Conservation (phyloP, 169 alveolate species). For the Plasmodium vivax region DNA sequence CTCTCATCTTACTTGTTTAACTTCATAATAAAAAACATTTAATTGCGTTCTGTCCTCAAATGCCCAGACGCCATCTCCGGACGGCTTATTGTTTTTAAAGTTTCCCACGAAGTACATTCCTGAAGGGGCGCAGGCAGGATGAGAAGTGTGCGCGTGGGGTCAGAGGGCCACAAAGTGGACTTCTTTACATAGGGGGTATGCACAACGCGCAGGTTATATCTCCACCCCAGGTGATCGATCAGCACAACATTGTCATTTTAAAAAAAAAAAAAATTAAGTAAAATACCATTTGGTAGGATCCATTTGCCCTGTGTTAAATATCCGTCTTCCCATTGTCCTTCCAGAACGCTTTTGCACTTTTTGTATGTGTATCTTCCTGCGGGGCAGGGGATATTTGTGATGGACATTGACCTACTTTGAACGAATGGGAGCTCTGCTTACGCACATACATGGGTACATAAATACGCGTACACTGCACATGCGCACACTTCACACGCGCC, state of each 20-base stretch:
- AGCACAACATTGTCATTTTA: not conserved
- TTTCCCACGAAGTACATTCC: slow-evolving; percentile 56
- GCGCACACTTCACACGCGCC: not conserved
- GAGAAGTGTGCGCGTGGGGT: too few relatives aligned
- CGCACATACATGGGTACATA: not conserved
- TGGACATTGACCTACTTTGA: not conserved
- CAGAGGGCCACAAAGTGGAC: not conserved
- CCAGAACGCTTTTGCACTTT: slow-evolving; percentile 53
- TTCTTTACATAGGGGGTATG: not conserved
- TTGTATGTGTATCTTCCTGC: slow-evolving; percentile 55
- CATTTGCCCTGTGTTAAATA: slow-evolving; percentile 49
- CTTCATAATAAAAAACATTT: slow-evolving; percentile 45
- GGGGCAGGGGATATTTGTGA: not conserved
- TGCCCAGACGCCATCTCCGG: slow-evolving; percentile 47
- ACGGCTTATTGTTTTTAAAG: slow-evolving; percentile 33
- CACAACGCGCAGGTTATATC: not conserved
- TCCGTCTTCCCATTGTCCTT: slow-evolving; percentile 63
- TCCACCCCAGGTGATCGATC: not conserved
- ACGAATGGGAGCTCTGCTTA: not conserved
- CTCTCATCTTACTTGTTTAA: slow-evolving; percentile 5
- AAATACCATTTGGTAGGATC: slow-evolving; percentile 63
- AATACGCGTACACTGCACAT: not conserved
- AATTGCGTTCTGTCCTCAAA: slow-evolving; percentile 44
- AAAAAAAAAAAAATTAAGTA: not conserved
- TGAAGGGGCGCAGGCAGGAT: not conserved